Base-by-base conservation (phyloP, 2,329 filamentous ascomycete genomes). In the Ceratocystis eucalypticola region DNA sequence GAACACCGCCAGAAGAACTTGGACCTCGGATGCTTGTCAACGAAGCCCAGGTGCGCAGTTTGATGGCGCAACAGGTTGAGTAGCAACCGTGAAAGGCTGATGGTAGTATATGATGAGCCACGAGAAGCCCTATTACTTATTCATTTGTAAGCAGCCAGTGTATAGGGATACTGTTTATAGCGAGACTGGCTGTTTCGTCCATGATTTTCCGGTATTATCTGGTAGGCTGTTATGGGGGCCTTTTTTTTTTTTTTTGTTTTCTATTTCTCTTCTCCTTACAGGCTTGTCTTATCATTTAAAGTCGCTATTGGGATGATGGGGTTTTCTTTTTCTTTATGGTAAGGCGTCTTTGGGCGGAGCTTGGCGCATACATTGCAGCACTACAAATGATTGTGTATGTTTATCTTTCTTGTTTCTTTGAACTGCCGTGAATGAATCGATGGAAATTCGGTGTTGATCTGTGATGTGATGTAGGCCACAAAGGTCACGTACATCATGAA, bases 21-120 rank as follows among this genome's bases (percentile, higher is more conserved):
- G 92, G 92, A 55, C 85, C 84, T 71, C 86, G 93, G 61, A 91
- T 92, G 66, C 75, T 88, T n/a, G 77, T 86, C 7, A 84, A 86
- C 69, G 79, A 80, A 53, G 74, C 76, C 17, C 82, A 84, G 70
- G 81, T 84, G 10, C 53, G 53, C 17, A 37, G 15, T 30, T 30
- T 59, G 10, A 30, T 59, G 64, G 77, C 79, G 45, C 80, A 82
- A 69, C 79, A 80, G 67, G 28, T 33, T 17, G 68, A 71, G 2
- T 76, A 61, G 65, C 41, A 25, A 53, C 3, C 37, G 10, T 41
- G 37, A 10, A 8, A 25, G 20, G n/a, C 22, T 10, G 20, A 53
- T 53, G 20, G 48, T 25, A 22, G 5, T 10, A 10, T 53, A 17
- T 15, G 28, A 59, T 5, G 22, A 4, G 61, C 15, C 33, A 10